phyloP scores from a whole-genome alignment of 2,329 filamentous ascomycete genomes.

The Acrocalymma vagum region DNA sequence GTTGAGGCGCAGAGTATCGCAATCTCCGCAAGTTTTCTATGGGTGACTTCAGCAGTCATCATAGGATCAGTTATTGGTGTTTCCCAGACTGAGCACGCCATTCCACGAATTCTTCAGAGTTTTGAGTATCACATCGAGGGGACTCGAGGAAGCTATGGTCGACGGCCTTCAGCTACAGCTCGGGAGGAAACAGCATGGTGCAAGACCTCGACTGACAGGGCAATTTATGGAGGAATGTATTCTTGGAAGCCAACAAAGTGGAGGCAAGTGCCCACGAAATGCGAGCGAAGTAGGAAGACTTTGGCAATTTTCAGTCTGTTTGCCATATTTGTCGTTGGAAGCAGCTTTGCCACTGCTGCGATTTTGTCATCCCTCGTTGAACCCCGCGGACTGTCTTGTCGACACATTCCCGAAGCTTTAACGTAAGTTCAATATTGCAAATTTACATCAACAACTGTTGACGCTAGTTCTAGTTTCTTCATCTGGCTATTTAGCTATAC shows the following conservation, averaged over 20 bases:
- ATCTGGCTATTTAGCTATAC: constrained; percentile 22
- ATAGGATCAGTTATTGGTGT: constrained; percentile 22
- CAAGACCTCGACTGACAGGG: constrained; percentile 13
- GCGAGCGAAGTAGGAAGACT: constrained; percentile 1
- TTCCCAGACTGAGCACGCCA: constrained; percentile 24
- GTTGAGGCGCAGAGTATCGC: constrained; percentile 25
- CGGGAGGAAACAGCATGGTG: constrained; percentile 19
- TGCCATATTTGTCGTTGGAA: constrained; percentile 11
- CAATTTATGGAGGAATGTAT: constrained; percentile 19
- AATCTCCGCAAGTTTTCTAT: constrained; percentile 27
- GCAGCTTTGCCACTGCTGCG: constrained; percentile 20
- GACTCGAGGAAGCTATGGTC: constrained; percentile 1
- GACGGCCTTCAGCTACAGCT: constrained; percentile 15
- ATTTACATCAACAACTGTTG: not conserved
- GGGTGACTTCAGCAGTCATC: constrained; percentile 23
- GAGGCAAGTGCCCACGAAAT: constrained; percentile 5
- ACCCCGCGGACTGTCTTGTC: constrained; percentile 19
- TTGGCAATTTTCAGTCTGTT: constrained; percentile 7
- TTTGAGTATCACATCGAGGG: constrained; percentile 19
- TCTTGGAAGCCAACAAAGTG: constrained; percentile 25
- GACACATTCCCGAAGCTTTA: constrained; percentile 24
- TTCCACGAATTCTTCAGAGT: constrained; percentile 22
- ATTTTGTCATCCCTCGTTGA: constrained; percentile 22
- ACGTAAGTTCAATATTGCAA: constrained; percentile 15
- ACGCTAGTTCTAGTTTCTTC: constrained; percentile 12